Evolutionary conservation across 495 filamentous ascomycete genomes (phyloP).

Genomic region (Penicillium egyptiacum): DNA sequence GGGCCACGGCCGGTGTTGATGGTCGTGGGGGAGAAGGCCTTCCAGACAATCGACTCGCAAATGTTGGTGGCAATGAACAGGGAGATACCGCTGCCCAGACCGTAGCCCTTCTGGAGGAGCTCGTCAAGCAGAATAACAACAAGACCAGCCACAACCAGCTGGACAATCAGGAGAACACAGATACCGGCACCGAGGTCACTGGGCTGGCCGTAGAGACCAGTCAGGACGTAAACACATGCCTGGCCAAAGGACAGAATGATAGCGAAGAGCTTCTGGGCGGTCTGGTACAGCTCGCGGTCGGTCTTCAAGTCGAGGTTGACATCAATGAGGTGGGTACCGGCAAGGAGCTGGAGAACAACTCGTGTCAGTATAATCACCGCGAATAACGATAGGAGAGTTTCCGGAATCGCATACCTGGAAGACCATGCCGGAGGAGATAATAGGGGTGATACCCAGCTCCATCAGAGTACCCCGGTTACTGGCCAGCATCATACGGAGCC

Average conservation of each 20-base stretch:
- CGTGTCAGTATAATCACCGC: conserved; percentile 23
- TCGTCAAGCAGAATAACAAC: conserved; percentile 99
- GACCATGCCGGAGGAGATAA: conserved; percentile 99
- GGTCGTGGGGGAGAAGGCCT: conserved; percentile 97
- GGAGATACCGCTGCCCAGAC: conserved; percentile 96
- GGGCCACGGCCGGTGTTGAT: conserved; percentile 99
- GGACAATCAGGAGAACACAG: conserved; percentile 94
- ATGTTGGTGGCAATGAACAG: conserved; percentile 99
- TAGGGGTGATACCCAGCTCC: conserved; percentile 98
- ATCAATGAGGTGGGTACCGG: conserved; percentile 99
- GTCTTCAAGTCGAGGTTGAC: conserved; percentile 99
- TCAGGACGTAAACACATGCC: conserved; percentile 94
- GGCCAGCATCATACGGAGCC: conserved; percentile 99
- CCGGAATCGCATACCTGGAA: conserved; percentile 72
- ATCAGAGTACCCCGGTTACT: conserved; percentile 98
- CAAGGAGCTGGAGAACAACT: conserved; percentile 63
- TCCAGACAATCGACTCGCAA: conserved; percentile 99
- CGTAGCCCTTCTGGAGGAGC: conserved; percentile 98
- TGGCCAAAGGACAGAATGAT: conserved; percentile 97
- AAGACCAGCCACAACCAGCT: conserved; percentile 93
- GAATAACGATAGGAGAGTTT: not conserved
- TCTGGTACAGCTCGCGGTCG: conserved; percentile 99
- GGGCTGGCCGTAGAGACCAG: conserved; percentile 95
- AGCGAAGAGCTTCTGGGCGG: conserved; percentile 98
- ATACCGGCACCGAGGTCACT: conserved; percentile 96